A percentile compares a stretch with the other conserved stretches of the same genome.
Conservation (phyloP, 2,329 filamentous ascomycete genomes). For the Huntiella abstrusa region DNA sequence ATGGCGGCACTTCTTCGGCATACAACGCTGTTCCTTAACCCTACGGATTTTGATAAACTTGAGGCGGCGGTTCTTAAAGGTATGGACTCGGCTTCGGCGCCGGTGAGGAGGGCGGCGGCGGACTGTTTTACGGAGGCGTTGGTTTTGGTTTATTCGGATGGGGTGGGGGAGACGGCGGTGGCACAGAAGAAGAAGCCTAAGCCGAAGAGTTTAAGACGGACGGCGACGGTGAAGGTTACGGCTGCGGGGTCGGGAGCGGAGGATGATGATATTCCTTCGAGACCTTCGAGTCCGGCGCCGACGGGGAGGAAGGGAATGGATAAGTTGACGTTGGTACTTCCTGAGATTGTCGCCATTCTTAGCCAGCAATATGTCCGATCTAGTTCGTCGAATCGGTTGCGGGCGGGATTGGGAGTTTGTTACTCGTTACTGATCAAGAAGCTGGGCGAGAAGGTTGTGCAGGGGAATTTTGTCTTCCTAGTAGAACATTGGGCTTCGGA, state of each 20-base stretch:
- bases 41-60: constrained; percentile 75
- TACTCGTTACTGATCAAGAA: constrained; percentile 66
- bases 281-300: constrained; percentile 56
- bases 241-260: constrained; percentile 33
- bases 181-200: constrained; percentile 42
- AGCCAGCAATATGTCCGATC: constrained; percentile 63
- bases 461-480: constrained; percentile 64
- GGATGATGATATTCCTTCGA: constrained; percentile 49
- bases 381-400: constrained; percentile 59
- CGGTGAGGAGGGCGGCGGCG: constrained; percentile 70
- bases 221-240: constrained; percentile 25
- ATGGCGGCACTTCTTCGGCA: constrained; percentile 52
- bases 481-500: constrained; percentile 66
- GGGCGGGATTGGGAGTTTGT: constrained; percentile 71
- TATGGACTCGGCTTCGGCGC: constrained; percentile 56
- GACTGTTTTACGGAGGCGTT: constrained; percentile 70
- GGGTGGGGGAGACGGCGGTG: constrained; percentile 34
- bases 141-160: constrained; percentile 48
- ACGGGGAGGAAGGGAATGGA: constrained; percentile 30
- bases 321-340: constrained; percentile 53
- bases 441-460: constrained; percentile 65
- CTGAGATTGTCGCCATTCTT: constrained; percentile 60
- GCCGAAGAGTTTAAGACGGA: constrained; percentile 35
- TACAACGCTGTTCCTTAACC: constrained; percentile 72
- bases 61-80: constrained; percentile 70